phyloP scores from a whole-genome alignment of 2,329 filamentous ascomycete genomes.

The Exophiala xenobiotica region DNA sequence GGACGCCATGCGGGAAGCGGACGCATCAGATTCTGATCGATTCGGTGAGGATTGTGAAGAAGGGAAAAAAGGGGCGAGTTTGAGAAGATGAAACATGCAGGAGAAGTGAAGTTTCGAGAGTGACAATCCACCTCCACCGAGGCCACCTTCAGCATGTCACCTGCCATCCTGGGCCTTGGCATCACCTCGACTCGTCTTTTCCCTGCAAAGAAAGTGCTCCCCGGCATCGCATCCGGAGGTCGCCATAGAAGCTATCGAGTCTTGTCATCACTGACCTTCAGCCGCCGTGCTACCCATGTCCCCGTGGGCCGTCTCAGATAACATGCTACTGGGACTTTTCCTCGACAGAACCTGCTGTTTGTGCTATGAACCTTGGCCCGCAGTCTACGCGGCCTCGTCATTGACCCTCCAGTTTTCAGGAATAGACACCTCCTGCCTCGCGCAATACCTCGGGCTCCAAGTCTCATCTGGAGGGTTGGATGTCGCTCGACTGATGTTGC shows the following conservation, averaged over 20 bases:
- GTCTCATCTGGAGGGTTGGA: too few relatives aligned
- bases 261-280: too few relatives aligned
- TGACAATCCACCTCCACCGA: neutral
- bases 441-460: neutral
- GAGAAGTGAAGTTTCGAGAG: neutral
- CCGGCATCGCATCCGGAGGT: too few relatives aligned
- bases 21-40: slow-evolving; percentile 9
- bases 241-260: too few relatives aligned
- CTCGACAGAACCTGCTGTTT: neutral
- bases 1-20: slow-evolving; percentile 9
- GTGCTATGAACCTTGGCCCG: neutral
- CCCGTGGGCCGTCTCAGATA: neutral
- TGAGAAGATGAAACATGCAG: slow-evolving; percentile 21
- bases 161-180: too few relatives aligned
- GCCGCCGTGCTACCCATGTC: neutral
- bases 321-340: too few relatives aligned
- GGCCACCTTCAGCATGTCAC: neutral
- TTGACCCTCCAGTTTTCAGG: neutral
- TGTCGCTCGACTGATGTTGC: too few relatives aligned
- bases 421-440: neutral
- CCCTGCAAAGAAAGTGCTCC: too few relatives aligned
- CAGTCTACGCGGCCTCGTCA: neutral
- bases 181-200: too few relatives aligned
- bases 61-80: slow-evolving; percentile 9
- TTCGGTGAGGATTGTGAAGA: slow-evolving; percentile 9